Evolutionary conservation across 345 rosid genomes (phyloP).

Genomic region (Cardiospermum halicacabum): DNA sequence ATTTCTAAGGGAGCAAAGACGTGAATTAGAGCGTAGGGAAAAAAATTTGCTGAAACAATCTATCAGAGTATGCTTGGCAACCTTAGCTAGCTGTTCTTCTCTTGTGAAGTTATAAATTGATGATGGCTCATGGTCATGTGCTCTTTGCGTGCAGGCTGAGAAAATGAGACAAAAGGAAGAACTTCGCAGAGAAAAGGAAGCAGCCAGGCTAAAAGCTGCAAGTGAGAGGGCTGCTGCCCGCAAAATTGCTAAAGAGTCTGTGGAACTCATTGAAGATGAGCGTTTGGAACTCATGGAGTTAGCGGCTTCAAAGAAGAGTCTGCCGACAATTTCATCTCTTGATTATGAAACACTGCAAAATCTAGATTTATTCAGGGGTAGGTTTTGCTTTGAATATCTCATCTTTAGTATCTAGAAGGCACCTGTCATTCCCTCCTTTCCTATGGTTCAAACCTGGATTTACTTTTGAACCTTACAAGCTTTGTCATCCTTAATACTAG

Average conservation of each 20-base stretch:
- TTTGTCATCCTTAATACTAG: not conserved
- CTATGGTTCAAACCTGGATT: not conserved
- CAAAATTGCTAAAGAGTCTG: constrained; percentile 78
- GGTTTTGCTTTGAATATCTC: constrained; percentile 9
- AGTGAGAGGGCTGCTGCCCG: constrained; percentile 88
- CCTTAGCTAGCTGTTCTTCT: not conserved
- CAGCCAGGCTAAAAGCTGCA: constrained; percentile 83
- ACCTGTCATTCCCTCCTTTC: not conserved
- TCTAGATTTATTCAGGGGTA: constrained; percentile 74
- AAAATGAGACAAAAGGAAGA: constrained; percentile 83
- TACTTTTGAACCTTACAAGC: not conserved
- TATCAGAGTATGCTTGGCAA: constrained; percentile 49
- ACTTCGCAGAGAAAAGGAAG: constrained; percentile 70
- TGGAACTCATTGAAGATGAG: constrained; percentile 81
- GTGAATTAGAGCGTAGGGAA: constrained; percentile 84
- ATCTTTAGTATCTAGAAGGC: not conserved
- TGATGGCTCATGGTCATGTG: constrained; percentile 7
- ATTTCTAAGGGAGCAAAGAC: constrained; percentile 68
- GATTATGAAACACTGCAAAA: constrained; percentile 70
- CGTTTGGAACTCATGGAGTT: constrained; percentile 91
- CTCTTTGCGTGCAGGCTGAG: constrained; percentile 51
- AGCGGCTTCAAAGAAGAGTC: constrained; percentile 62
- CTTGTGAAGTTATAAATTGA: constrained; percentile 1
- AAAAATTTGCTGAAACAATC: constrained; percentile 80
- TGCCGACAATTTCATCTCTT: constrained; percentile 58